Evolutionary conservation across 2,329 filamentous ascomycete species (phyloP).

Genomic region (Neonectria coccinea): DNA sequence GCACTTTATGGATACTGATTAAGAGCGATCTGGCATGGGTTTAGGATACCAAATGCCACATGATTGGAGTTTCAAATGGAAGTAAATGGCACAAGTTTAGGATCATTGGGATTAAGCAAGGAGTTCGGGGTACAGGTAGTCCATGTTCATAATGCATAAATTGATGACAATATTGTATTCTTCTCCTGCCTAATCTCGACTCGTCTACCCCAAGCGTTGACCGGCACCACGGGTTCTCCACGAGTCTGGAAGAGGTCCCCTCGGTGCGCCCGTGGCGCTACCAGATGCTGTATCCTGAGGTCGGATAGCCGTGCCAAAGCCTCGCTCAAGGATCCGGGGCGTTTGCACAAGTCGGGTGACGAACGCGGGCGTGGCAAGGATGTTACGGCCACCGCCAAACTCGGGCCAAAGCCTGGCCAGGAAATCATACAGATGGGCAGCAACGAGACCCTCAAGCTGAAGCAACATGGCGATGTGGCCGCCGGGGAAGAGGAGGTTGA

Average conservation of each 20-base stretch:
- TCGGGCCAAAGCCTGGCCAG: constrained; percentile 87
- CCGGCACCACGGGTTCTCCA: constrained; percentile 74
- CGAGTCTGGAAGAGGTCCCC: constrained; percentile 68
- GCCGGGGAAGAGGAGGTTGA: constrained; percentile 75
- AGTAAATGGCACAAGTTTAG: constrained; percentile 5
- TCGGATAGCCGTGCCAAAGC: constrained; percentile 68
- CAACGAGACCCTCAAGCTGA: constrained; percentile 82
- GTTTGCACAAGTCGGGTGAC: constrained; percentile 75
- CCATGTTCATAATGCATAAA: constrained; percentile 2
- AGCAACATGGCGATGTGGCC: constrained; percentile 68
- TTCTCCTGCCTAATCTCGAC: neutral
- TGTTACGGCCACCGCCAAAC: constrained; percentile 85
- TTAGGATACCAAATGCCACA: constrained; percentile 10
- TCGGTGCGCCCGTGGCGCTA: constrained; percentile 55
- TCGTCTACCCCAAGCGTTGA: constrained; percentile 66
- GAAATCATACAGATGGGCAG: constrained; percentile 93
- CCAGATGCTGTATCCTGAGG: constrained; percentile 51
- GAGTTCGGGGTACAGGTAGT: constrained; percentile 14
- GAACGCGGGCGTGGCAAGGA: constrained; percentile 78
- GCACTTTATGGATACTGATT: constrained; percentile 48
- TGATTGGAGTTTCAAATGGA: constrained; percentile 14
- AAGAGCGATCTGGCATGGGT: neutral
- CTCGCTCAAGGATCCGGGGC: constrained; percentile 35
- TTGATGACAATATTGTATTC: neutral
- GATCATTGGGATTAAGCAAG: constrained; percentile 16